Evolutionary conservation across 2,329 filamentous ascomycete genomes (phyloP).

Genomic region (Fusarium avenaceum): DNA sequence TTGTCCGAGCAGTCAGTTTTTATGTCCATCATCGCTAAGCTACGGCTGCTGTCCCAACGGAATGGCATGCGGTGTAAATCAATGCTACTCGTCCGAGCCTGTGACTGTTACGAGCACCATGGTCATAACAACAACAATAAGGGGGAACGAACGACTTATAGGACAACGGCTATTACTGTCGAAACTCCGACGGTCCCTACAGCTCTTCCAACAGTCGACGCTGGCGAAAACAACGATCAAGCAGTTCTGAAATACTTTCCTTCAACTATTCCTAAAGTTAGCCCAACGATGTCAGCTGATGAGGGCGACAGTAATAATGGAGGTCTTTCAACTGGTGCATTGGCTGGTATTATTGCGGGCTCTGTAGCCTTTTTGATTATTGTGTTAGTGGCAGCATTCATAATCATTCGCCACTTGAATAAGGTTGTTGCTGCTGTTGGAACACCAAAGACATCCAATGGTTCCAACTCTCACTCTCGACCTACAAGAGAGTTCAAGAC

Average conservation of each 20-base stretch:
- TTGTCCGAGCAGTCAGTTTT: constrained; percentile 61
- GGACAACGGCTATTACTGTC: constrained; percentile 56
- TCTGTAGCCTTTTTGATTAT: constrained; percentile 63
- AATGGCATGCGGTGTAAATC: constrained; percentile 62
- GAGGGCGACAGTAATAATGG: constrained; percentile 46
- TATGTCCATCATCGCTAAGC: constrained; percentile 64
- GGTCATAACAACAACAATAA: constrained; percentile 61
- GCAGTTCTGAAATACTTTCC: constrained; percentile 61
- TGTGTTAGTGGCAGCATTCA: constrained; percentile 61
- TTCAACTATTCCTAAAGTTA: constrained; percentile 59
- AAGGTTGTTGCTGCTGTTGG: constrained; percentile 58
- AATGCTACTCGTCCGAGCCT: constrained; percentile 64
- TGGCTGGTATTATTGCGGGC: constrained; percentile 69
- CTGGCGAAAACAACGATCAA: constrained; percentile 46
- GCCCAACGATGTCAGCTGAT: constrained; percentile 46
- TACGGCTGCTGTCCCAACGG: constrained; percentile 67
- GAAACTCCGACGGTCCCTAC: constrained; percentile 57
- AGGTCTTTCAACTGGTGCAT: constrained; percentile 56
- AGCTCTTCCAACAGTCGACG: constrained; percentile 45
- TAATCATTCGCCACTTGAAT: constrained; percentile 66
- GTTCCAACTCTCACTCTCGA: constrained; percentile 49
- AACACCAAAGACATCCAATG: constrained; percentile 54
- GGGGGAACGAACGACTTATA: constrained; percentile 56
- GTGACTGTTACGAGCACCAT: constrained; percentile 61
- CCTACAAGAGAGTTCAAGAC: constrained; percentile 56